Percentiles rank a stretch among this genome's conserved stretches.
phyloP scores from a whole-genome alignment of 495 filamentous ascomycete species.

The Annulohypoxylon moriforme region DNA sequence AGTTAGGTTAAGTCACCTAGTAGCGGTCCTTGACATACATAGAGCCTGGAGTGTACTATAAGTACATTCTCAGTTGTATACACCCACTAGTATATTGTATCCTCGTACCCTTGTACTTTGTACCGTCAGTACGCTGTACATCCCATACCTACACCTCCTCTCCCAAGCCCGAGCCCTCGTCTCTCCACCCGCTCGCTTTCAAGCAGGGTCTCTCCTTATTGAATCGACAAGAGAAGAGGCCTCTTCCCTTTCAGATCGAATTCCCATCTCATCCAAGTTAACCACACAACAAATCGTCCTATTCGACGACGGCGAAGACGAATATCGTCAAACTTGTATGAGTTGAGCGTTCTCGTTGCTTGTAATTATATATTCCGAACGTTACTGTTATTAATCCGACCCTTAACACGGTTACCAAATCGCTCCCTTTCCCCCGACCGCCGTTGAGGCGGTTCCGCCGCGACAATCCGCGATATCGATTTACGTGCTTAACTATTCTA shows the following conservation, averaged over 20 bases:
- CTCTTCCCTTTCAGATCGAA: slow-evolving; percentile 26
- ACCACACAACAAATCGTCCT: slow-evolving; percentile 10
- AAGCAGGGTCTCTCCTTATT: slow-evolving; percentile 46
- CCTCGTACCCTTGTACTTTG: neutral
- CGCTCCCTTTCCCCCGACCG: slow-evolving; percentile 42
- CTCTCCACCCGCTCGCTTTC: slow-evolving; percentile 47
- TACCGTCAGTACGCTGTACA: neutral
- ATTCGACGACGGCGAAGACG: slow-evolving; percentile 7
- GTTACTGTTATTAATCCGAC: slow-evolving; percentile 20
- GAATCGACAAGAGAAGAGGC: slow-evolving; percentile 31
- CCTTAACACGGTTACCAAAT: slow-evolving; percentile 26
- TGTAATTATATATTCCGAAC: slow-evolving; percentile 29
- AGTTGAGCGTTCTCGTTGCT: slow-evolving; percentile 24
- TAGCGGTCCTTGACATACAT: slow-evolving; percentile 40
- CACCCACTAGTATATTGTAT: too few relatives aligned
- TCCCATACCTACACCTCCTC: slow-evolving; percentile 38
- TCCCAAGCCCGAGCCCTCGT: slow-evolving; percentile 42
- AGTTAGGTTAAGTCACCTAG: slow-evolving; percentile 37
- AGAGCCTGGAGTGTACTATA: neutral
- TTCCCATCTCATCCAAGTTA: slow-evolving; percentile 23
- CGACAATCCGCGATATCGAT: slow-evolving; percentile 39
- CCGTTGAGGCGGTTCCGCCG: slow-evolving; percentile 43
- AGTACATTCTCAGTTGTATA: neutral
- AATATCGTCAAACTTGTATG: slow-evolving; percentile 19
- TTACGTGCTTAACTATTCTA: slow-evolving; percentile 33